Percentiles rank a stretch among this genome's conserved stretches.
phyloP scores from a whole-genome alignment of 257 asterid genomes.

The Nicotiana undulata region DNA sequence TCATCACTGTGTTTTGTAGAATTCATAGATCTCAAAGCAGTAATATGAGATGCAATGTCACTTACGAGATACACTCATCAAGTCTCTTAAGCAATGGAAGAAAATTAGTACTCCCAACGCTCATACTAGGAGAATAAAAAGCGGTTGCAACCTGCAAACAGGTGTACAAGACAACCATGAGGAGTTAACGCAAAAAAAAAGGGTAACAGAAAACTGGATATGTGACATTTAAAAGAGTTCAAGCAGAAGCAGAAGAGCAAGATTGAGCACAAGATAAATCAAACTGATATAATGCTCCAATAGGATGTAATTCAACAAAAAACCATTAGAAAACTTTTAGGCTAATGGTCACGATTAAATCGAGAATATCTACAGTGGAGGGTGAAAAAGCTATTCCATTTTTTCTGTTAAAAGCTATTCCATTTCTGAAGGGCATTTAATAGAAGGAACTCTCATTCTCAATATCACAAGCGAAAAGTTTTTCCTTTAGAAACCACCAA shows the following conservation, averaged over 20 bases:
- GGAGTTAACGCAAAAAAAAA: not conserved
- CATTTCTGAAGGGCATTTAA: not conserved
- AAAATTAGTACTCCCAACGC: conserved; percentile 60
- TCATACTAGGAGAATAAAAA: conserved; percentile 91
- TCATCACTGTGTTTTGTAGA: not conserved
- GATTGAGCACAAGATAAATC: not conserved
- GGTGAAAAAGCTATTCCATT: not conserved
- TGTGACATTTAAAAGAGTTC: not conserved
- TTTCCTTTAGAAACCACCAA: not conserved
- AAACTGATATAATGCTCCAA: not conserved
- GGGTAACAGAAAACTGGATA: not conserved
- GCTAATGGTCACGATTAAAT: not conserved
- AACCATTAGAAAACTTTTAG: not conserved
- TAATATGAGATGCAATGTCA: conserved; percentile 13
- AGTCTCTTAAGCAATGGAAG: conserved; percentile 91
- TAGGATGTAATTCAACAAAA: not conserved
- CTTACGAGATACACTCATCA: conserved; percentile 96
- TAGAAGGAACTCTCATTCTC: not conserved
- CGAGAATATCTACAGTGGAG: not conserved
- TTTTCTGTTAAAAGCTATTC: not conserved
- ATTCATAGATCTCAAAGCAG: not conserved
- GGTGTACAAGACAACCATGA: conserved; percentile 21
- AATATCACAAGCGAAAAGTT: not conserved
- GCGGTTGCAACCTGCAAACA: conserved; percentile 88
- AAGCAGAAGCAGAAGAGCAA: not conserved